Conservation (phyloP, 257 asterid genomes). For the Misopates orontium region DNA sequence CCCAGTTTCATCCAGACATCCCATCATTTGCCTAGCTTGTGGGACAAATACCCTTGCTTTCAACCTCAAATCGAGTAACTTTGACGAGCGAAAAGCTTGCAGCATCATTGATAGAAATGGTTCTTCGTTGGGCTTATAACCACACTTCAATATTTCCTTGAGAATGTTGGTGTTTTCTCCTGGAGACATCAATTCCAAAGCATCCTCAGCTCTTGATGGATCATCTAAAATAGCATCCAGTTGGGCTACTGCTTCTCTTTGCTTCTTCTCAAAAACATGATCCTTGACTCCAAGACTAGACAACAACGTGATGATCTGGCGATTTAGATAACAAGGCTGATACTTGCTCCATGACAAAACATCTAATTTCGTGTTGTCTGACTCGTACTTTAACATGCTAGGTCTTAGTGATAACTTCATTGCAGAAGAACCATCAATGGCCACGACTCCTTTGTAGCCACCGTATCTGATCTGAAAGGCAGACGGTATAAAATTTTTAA, state of each 20-base stretch:
- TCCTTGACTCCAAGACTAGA: slow-evolving; percentile 81
- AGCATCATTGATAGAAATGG: slow-evolving; percentile 92
- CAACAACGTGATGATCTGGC: slow-evolving; percentile 77
- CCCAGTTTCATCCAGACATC: slow-evolving; percentile 85
- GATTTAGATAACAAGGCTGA: slow-evolving; percentile 81
- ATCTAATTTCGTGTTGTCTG: slow-evolving; percentile 64
- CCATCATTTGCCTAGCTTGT: slow-evolving; percentile 78
- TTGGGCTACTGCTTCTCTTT: slow-evolving; percentile 72
- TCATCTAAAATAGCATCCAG: slow-evolving; percentile 62
- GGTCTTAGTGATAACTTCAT: slow-evolving; percentile 63
- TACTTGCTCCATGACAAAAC: slow-evolving; percentile 81
- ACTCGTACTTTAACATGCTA: slow-evolving; percentile 79
- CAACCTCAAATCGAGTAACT: slow-evolving; percentile 64
- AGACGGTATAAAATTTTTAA: slow-evolving; percentile 53
- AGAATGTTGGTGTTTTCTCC: slow-evolving; percentile 79
- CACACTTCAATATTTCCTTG: slow-evolving; percentile 83
- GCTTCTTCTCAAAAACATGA: slow-evolving; percentile 55
- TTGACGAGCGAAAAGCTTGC: slow-evolving; percentile 67
- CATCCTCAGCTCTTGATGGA: slow-evolving; percentile 68
- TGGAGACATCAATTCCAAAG: slow-evolving; percentile 77
- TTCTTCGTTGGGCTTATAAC: slow-evolving; percentile 76
- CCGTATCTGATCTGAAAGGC: slow-evolving; percentile 89
- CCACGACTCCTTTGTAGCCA: slow-evolving; percentile 93
- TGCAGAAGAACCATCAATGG: slow-evolving; percentile 57
- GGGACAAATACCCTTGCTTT: slow-evolving; percentile 71